phyloP scores from a whole-genome alignment of 1,284 basidiomycete genomes.

The Rhodotorula sp. region DNA sequence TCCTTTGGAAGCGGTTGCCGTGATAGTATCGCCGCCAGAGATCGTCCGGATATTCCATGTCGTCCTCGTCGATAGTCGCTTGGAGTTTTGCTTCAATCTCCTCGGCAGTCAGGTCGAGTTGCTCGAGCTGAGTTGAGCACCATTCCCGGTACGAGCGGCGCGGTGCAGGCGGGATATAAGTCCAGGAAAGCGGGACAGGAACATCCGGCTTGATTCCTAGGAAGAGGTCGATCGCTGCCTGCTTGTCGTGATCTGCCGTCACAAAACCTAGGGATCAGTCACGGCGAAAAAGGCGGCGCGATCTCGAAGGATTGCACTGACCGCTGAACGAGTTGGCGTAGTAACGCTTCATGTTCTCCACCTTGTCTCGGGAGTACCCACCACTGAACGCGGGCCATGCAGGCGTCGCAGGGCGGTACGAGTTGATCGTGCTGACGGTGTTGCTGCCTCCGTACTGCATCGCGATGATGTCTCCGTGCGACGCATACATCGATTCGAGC shows the following conservation, averaged over 20 bases:
- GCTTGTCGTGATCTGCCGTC: constrained; percentile 84
- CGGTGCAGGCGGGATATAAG: constrained; percentile 11
- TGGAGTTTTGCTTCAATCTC: constrained; percentile 54
- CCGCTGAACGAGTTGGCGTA: constrained; percentile 92
- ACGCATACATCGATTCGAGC: constrained; percentile 98
- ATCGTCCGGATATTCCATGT: neutral
- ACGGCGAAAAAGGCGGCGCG: neutral
- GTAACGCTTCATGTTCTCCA: constrained; percentile 92
- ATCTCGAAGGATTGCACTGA: constrained; percentile 44
- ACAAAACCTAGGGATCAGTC: neutral
- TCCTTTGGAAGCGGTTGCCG: constrained; percentile 75
- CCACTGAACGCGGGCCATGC: constrained; percentile 11
- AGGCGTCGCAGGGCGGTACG: constrained; percentile 61
- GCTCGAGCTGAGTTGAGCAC: constrained; percentile 66
- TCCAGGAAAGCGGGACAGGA: constrained; percentile 33
- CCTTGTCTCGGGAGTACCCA: constrained; percentile 67
- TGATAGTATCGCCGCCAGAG: constrained; percentile 58
- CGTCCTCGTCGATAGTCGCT: constrained; percentile 58
- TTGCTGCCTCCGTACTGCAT: constrained; percentile 96
- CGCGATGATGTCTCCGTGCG: constrained; percentile 66
- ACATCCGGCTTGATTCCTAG: constrained; percentile 63
- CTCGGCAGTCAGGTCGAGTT: constrained; percentile 60
- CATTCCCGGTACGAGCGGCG: constrained; percentile 70
- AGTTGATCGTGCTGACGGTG: constrained; percentile 94
- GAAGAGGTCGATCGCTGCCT: constrained; percentile 95